Base-by-base conservation (phyloP, 108 stramenopile genomes). In the Chaetoceros muelleri region DNA sequence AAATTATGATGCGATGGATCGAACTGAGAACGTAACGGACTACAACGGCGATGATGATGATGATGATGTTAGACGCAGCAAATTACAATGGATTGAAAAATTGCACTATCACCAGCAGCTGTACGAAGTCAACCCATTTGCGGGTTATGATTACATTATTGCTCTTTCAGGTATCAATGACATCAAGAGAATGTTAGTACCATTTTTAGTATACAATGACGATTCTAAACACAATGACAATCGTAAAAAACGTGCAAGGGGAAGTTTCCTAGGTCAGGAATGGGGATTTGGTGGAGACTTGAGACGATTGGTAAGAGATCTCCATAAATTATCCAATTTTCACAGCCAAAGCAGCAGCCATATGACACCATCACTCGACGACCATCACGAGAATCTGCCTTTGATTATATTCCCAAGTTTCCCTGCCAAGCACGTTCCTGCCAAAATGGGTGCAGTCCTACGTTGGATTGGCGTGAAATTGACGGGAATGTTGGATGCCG, bases 211-310 rank as follows among this genome's bases (percentile, higher is more conserved):
- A 5, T 17, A 8, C 3, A n/a, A 49, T 19, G 48, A 49, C n/a
- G 48, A 8, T 49, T 17, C 16, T 19, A 22, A 19, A 17, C 22
- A 49, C 22, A n/a, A 49, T 5, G 22, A 49, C n/a, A n/a, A 49
- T 49, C 16, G n/a, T 8, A 19, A 5, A 19, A n/a, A n/a, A n/a
- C n/a, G n/a, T n/a, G n/a, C n/a, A n/a, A 8, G 40, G 13, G 17
- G 40, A 13, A 8, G 8, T 17, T 13, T 44, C 40, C 8, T 13
- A 13, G 40, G 17, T 13, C 8, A 17, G 8, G 48, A 49, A 19
- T 21, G 22, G n/a, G 48, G 48, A 49, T 22, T 49, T 22, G n/a
- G 48, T 17, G 48, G 48, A 49, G 48, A 49, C n/a, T 5, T 49
- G 16, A 49, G 5, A 3, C n/a, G 48, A 5, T 19, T 49, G 7